A percentile compares a stretch with the other conserved stretches of the same genome.
These are phyloP conservation scores for Bryum argenteum DNA, from an alignment of 225 moss, liverwort and hornwort genomes.

Conservation along the genomic window DNA sequence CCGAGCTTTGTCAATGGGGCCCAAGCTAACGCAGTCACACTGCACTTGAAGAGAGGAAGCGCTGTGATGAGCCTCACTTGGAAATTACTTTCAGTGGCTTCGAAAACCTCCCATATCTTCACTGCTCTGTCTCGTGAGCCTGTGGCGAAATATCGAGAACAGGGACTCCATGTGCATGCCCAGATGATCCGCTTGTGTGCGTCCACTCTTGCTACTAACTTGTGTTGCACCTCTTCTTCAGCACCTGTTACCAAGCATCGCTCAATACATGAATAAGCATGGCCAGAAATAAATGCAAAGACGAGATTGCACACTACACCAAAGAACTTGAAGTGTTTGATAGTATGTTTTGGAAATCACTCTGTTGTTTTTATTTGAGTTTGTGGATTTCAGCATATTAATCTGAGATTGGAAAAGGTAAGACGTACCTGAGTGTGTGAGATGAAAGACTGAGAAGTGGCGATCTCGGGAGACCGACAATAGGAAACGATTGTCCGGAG, in stretches of 20 bases:
- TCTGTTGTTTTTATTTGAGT: neutral
- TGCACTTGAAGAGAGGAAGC: constrained; percentile 66
- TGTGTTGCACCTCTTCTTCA: constrained; percentile 54
- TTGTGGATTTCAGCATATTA: neutral
- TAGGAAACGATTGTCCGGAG: constrained; percentile 75
- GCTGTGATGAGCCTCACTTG: constrained; percentile 52
- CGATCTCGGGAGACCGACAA: constrained; percentile 94
- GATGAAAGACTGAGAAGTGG: constrained; percentile 79
- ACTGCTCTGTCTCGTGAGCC: constrained; percentile 84
- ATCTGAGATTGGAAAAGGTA: neutral
- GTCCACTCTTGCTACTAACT: constrained; percentile 65
- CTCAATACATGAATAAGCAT: neutral
- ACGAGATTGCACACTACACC: too few species aligned
- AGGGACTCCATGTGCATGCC: constrained; percentile 94
- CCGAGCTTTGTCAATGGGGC: constrained; percentile 46
- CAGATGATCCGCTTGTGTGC: constrained; percentile 97
- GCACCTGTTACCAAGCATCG: constrained; percentile 24
- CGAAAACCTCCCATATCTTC: constrained; percentile 73
- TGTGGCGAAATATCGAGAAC: constrained; percentile 78
- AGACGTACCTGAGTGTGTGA: constrained; percentile 43
- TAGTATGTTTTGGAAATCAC: neutral
- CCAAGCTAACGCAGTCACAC: constrained; percentile 88
- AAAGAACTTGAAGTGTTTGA: too few species aligned
- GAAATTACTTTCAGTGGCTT: constrained; percentile 36
- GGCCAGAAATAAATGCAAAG: too few species aligned